Percentiles rank a stretch among this genome's conserved stretches.
phyloP scores from a whole-genome alignment of 2,329 filamentous ascomycete species.

The Trichophyton mentagrophytes region DNA sequence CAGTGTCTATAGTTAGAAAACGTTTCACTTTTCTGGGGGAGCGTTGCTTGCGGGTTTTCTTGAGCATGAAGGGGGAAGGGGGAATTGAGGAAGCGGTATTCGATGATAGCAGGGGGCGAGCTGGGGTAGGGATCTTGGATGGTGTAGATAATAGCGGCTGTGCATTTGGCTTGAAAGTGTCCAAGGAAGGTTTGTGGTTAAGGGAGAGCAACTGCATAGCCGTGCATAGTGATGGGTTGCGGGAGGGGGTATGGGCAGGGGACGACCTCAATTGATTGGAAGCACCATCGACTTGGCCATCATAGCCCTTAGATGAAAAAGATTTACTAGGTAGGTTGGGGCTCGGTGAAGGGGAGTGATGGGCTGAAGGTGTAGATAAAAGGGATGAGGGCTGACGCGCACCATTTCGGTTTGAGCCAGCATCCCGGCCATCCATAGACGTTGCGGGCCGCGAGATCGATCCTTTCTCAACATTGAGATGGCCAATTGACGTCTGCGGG shows the following conservation, averaged over 20 bases:
- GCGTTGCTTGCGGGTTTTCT: constrained; percentile 12
- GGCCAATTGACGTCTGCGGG: constrained; percentile 35
- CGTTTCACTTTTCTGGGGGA: constrained; percentile 29
- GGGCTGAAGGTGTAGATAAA: constrained; percentile 15
- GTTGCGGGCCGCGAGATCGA: constrained; percentile 32
- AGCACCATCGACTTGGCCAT: constrained; percentile 17
- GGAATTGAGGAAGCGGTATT: constrained; percentile 21
- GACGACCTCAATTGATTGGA: constrained; percentile 19
- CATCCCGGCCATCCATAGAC: constrained; percentile 31
- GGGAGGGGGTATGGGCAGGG: not conserved
- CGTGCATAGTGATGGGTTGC: constrained; percentile 23
- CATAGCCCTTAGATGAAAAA: constrained; percentile 14
- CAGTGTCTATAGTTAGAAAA: constrained; percentile 64
- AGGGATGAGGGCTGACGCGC: constrained; percentile 27
- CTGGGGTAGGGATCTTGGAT: constrained; percentile 14
- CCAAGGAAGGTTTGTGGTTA: not conserved
- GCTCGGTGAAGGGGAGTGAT: constrained; percentile 15
- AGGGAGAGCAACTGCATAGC: constrained; percentile 24
- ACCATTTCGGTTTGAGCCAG: constrained; percentile 41
- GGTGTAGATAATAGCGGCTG: not conserved
- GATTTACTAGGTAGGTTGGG: constrained; percentile 10
- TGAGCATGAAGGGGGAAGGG: constrained; percentile 24
- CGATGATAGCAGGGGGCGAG: constrained; percentile 29
- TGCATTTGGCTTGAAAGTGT: not conserved
- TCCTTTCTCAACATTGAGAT: not conserved